Evolutionary conservation across 805 yeast genomes (phyloP).

Genomic region (Wickerhamiella spandovensis): DNA sequence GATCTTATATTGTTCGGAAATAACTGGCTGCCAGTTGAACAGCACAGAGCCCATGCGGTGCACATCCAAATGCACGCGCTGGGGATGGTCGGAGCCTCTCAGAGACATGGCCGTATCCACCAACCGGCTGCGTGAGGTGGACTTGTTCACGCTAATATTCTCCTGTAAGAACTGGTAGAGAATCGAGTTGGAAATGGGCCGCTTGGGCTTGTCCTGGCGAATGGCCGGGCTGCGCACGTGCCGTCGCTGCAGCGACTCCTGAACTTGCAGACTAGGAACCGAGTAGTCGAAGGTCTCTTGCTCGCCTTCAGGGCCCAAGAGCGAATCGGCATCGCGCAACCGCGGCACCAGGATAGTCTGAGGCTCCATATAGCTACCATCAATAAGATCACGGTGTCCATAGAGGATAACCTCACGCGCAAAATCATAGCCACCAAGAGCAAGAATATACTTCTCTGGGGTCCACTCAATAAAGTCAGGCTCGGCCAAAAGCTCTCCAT

Average conservation of each 20-base stretch:
- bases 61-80: conserved; percentile 37
- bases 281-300: background rate
- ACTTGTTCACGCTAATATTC: conserved; percentile 24
- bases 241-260: conserved; percentile 1
- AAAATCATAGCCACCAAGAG: conserved; percentile 45
- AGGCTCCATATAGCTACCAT: conserved; percentile 30
- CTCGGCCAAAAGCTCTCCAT: conserved; percentile 24
- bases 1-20: conserved; percentile 30
- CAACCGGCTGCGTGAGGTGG: conserved; percentile 19
- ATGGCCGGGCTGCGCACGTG: background rate
- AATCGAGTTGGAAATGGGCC: conserved; percentile 17
- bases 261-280: background rate
- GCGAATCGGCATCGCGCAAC: conserved; percentile 1
- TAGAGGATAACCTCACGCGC: conserved; percentile 60
- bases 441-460: conserved; percentile 45
- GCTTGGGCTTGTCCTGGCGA: background rate
- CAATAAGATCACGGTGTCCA: conserved; percentile 41
- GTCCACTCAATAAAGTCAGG: conserved; percentile 30
- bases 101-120: conserved; percentile 22
- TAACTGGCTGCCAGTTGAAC: conserved; percentile 46
- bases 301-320: background rate
- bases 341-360: conserved; percentile 52
- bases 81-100: conserved; percentile 52
- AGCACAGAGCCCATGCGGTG: conserved; percentile 22
- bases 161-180: conserved; percentile 55